phyloP scores from a whole-genome alignment of 2,329 filamentous ascomycete genomes.

The Xylariomycetidae sp. region DNA sequence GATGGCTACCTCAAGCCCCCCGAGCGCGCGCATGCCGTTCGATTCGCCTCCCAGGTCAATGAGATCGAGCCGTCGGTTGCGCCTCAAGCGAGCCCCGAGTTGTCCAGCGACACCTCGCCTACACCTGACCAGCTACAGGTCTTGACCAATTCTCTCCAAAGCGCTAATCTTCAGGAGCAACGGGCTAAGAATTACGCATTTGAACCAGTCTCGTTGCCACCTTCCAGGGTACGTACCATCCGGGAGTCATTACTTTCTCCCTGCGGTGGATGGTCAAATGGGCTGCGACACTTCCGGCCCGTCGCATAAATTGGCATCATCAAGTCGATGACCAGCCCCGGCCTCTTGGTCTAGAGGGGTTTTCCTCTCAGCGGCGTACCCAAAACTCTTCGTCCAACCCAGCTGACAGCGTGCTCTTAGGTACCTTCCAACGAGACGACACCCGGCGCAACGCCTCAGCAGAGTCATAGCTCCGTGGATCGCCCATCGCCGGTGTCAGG shows the following conservation, averaged over 20 bases:
- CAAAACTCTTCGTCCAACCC: not conserved
- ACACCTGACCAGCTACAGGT: slow-evolving; percentile 63
- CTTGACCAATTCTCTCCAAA: slow-evolving; percentile 68
- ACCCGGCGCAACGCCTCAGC: slow-evolving; percentile 56
- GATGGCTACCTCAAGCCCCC: slow-evolving; percentile 18
- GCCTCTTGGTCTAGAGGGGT: no score
- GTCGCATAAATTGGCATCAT: no score
- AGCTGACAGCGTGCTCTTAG: slow-evolving; percentile 32
- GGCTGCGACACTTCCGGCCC: no score
- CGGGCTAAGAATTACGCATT: slow-evolving; percentile 85
- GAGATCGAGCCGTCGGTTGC: slow-evolving; percentile 55
- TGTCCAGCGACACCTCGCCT: slow-evolving; percentile 31
- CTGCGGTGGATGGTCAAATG: not conserved
- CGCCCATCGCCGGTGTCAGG: slow-evolving; percentile 64
- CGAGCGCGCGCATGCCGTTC: slow-evolving; percentile 49
- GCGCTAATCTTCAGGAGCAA: slow-evolving; percentile 71
- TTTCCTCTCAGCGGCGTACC: not conserved
- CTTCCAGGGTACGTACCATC: slow-evolving; percentile 65
- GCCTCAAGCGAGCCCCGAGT: slow-evolving; percentile 14
- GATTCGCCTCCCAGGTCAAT: slow-evolving; percentile 67
- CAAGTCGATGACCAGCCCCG: no score
- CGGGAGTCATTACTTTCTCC: not conserved
- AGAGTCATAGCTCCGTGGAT: slow-evolving; percentile 60
- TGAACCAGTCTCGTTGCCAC: slow-evolving; percentile 83
- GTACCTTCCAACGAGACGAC: slow-evolving; percentile 57